Evolutionary conservation across 108 stramenopile species (phyloP), one percentile per base, ranked within the genome.

Genomic region (Asterionellopsis glacialis): DNA sequence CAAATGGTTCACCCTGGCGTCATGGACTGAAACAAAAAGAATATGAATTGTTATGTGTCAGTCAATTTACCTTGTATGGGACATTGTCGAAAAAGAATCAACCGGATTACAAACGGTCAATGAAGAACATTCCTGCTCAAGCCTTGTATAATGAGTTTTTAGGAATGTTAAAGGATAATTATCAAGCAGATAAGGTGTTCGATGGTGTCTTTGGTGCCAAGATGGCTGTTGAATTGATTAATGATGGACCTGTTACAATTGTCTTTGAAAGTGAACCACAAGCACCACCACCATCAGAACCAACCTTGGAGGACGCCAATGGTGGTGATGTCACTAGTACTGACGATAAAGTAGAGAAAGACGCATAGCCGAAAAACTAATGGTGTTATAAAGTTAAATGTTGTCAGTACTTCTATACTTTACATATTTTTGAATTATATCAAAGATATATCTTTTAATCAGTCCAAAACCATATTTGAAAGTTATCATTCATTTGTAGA

Each of bases 171-270:
- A 62, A 61, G 67, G 63, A 68, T 6, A 69, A 71, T 9, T 90
- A 90, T 68, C 69, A 86, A 43, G 51, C 41, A 12, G 73, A 78
- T 19, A 90, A 83, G 59, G 79, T 94, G 23, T 53, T 72, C 27
- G 87, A 90, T 65, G 92, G 88, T 0, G 72, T 63, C 23, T 94
- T 94, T 75, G 93, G 90, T 14, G 84, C 77, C 15, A 94, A 90
- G 93, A 94, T 94, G 93, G 91, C 87, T 64, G 84, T 85, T 43
- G 76, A 42, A 26, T 72, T 90, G 26, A 82, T 91, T 41, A 94
- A 94, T 68, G 90, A 94, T 79, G 93, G 93, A 11, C 93, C 93
- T 16, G 93, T 94, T 10, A 94, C 93, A 0, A 70, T 94, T 33
- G 77, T 94, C 15, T 84, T 94, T 72, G 93, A 91, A 55, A 88